Base-by-base conservation (phyloP, 2,329 filamentous ascomycete species). In the Colletotrichum camelliae region DNA sequence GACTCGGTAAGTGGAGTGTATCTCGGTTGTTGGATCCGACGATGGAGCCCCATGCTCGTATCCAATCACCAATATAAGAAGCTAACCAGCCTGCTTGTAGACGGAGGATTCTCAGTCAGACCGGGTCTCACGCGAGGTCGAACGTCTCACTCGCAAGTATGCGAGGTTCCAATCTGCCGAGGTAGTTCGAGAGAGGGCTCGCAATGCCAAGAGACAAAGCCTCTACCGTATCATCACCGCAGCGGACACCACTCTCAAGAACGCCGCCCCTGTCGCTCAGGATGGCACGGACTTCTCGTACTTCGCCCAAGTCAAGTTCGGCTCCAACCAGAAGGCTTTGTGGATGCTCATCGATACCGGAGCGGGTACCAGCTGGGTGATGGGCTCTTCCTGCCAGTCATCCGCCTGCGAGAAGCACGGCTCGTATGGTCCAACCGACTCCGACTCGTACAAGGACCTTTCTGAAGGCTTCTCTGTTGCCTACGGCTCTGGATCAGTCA, bases 281-380 rank as follows among this genome's bases (percentile, higher is more conserved):
- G 92, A 93, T 80, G 92, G 92, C 18, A 90, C 89, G 18, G 92
- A 94, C 80, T 92, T 89, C 78, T 92, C 91, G 2, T 94, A 94
- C 83, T 93, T 94, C 79, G 83, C 91, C 58, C 83, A 91, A 80
- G 90, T 89, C 18, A 79, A 85, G 39, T 81, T 94, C 18, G 92
- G 92, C 16, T 91, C 91, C 5, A 83, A 86, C 16, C 83, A 84
- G 57, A 91, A 89, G 77, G 81, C 87, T 2, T 79, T 93, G 78
- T 91, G 90, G 79, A 90, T 94, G 89, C 87, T 94, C 31, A 84
- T 94, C 73, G 92, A 94, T 81, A 93, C 92, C 9, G 92, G 92
- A 31, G 91, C 92, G 52, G 90, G 90, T 27, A 95, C 94, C 74
- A 95, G 93, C 15, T 98, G 96, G 96, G 91, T 98, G 24, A 97